Base-by-base conservation (phyloP, 768 basidiomycete species). In the Saitozyma sp. region DNA sequence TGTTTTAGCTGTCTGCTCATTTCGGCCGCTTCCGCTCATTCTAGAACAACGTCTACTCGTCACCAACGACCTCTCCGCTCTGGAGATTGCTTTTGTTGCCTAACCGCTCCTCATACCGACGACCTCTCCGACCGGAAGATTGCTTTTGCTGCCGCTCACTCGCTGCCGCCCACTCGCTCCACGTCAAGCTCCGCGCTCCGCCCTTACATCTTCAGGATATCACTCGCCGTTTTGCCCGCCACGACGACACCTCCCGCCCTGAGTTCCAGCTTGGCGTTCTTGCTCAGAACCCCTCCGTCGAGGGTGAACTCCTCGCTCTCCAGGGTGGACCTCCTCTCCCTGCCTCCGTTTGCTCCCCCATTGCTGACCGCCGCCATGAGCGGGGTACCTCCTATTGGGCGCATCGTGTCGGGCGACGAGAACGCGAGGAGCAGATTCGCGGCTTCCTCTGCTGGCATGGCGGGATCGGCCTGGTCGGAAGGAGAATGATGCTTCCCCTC, bases 401-500 rank as follows among this genome's bases (percentile, higher is more conserved):
- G 48, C 20, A 76, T 56, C 2, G 67, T 68, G 52, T 76, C 75
- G 13, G 75, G 75, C 2, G 72, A 74, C 1, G 68, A 70, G 58
- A 76, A 74, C 19, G 75, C 75, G 48, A 76, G 50, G 3, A 76
- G 58, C 1, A 76, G 50, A 58, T 76, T 76, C 8, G 75, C 75
- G 4, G 72, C 75, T 54, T 73, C 74, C 54, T 74, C 72, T 16
- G 62, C 41, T n/a, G 61, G 50, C 63, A 67, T 68, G 29, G 29
- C 29, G 2, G 29, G 29, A 29, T 29, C 29, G 29, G 29, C 29
- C 29, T 29, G 29, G 29, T 29, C 29, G 29, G 29, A 29, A 29
- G 29, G 29, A 29, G 29, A 29, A 41, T 65, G 45, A 13, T 16
- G 37, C 38, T 62, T 62, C 54, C 40, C 56, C 60, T 10, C 38